A percentile compares a stretch with the other conserved stretches of the same genome.
Evolutionary conservation across 306 rosid species (phyloP).

Genomic region (Cicer chorassanicum): DNA sequence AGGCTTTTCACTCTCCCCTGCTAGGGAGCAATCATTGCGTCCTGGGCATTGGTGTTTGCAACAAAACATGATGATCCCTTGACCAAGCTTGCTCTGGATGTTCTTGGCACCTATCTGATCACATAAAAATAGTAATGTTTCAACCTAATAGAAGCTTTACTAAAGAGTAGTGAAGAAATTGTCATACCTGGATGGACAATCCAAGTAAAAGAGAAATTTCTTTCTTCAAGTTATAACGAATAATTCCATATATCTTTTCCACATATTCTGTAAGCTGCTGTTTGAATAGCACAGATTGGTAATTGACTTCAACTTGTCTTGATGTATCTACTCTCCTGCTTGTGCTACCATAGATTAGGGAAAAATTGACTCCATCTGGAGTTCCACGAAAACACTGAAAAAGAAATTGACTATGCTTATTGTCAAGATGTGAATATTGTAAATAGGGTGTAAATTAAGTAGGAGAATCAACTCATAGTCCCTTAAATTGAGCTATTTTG

Average conservation of each 20-base stretch:
- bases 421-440: neutral
- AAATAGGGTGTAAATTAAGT: neutral
- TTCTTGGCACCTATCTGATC: constrained; percentile 81
- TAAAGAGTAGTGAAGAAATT: constrained; percentile 38
- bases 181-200: constrained; percentile 88
- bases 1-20: constrained; percentile 93
- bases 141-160: constrained; percentile 37
- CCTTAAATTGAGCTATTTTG: neutral
- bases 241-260: constrained; percentile 96
- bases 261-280: constrained; percentile 96
- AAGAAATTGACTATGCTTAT: constrained; percentile 1
- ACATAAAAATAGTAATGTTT: constrained; percentile 43
- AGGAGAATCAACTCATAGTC: neutral
- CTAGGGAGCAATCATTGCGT: constrained; percentile 92
- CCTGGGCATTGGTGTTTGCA: constrained; percentile 82
- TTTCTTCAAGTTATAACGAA: constrained; percentile 92
- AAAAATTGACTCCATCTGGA: constrained; percentile 57
- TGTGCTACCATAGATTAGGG: constrained; percentile 52
- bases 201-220: constrained; percentile 92
- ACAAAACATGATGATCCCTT: constrained; percentile 82
- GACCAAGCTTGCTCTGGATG: constrained; percentile 89
- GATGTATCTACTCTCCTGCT: constrained; percentile 76
- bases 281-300: constrained; percentile 91
- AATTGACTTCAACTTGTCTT: constrained; percentile 95
- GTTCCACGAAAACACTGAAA: constrained; percentile 61